Evolutionary conservation across 2,329 filamentous ascomycete species (phyloP), one percentile per base, ranked within the genome.

Genomic region (Stemphylium beticola): DNA sequence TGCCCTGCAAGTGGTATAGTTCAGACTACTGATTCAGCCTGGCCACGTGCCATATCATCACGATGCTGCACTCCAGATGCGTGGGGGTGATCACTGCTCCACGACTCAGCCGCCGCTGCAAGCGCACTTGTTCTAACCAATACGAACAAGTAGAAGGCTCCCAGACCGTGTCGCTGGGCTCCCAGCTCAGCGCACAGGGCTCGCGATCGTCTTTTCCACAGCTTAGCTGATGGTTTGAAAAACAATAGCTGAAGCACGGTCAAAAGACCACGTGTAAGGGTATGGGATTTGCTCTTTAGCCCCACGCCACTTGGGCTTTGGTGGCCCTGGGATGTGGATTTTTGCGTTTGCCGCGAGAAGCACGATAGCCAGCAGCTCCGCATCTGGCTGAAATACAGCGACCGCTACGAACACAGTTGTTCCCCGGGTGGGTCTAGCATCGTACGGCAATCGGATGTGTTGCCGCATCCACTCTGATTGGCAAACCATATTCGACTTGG

Each of bases 111-210:
- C 57, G 52, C 61, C 64, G 66, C 67, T 65, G 57, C 63, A 67
- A 69, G 69, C 67, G 71, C 60, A 63, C 37, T 37, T 29, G 37
- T 41, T 40, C 56, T 40, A 53, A 60, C 66, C 63, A 69, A 72
- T 67, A 41, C 57, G 44, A 58, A 46, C 4, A 37, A 53, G 47
- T 43, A 53, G 41, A 58, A 60, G 47, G 54, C 58, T 59, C 66
- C 69, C 66, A 71, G 60, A 65, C 69, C 71, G 59, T 61, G 56
- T 44, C 57, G 57, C 62, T 66, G 71, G 72, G 63, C 67, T 60
- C 67, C 64, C 64, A 61, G 55, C 53, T 61, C 58, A 62, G 47
- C 54, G 67, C 58, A 61, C 61, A 67, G 62, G 66, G 59, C 60
- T 57, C 50, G 57, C 59, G 64, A 71, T 67, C 61, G 57, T 56